These are phyloP conservation scores for Dendryphion nanum DNA, from an alignment of 2,329 filamentous ascomycete genomes.

Conservation along the genomic window DNA sequence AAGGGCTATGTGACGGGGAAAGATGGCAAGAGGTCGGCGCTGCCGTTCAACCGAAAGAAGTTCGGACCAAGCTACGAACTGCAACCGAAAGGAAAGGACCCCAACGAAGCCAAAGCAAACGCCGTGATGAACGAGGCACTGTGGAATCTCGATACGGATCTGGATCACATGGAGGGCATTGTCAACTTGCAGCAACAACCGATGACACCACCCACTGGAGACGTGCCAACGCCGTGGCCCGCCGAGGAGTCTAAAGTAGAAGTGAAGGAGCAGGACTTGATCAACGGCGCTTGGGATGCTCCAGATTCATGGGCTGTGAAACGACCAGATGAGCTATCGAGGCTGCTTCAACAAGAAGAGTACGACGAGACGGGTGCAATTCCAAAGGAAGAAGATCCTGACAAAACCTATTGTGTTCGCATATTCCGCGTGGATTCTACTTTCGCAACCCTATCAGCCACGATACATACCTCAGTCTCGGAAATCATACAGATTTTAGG, in stretches of 20 bases:
- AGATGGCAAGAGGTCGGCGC: constrained; percentile 29
- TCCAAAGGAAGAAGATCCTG: constrained; percentile 71
- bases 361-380: constrained; percentile 67
- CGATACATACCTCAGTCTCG: constrained; percentile 77
- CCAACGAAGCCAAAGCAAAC: constrained; percentile 40
- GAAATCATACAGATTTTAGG: constrained; percentile 89
- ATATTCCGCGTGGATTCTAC: constrained; percentile 93
- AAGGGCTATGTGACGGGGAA: constrained; percentile 12
- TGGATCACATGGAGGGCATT: constrained; percentile 90
- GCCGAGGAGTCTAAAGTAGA: constrained; percentile 30
- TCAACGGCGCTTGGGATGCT: constrained; percentile 85
- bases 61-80: constrained; percentile 18
- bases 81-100: constrained; percentile 42
- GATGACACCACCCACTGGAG: constrained; percentile 64
- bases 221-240: constrained; percentile 41
- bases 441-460: constrained; percentile 86
- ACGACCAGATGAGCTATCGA: constrained; percentile 58
- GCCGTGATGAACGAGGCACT: constrained; percentile 56
- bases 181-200: constrained; percentile 63
- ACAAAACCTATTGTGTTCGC: constrained; percentile 82
- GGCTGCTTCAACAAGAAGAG: constrained; percentile 57
- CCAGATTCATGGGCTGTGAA: constrained; percentile 97
- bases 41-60: constrained; percentile 51
- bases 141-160: constrained; percentile 81
- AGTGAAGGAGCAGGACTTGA: constrained; percentile 33